Evolutionary conservation across 192 early-diverging fungal species (phyloP).

Genomic region (Coemansia sp.): DNA sequence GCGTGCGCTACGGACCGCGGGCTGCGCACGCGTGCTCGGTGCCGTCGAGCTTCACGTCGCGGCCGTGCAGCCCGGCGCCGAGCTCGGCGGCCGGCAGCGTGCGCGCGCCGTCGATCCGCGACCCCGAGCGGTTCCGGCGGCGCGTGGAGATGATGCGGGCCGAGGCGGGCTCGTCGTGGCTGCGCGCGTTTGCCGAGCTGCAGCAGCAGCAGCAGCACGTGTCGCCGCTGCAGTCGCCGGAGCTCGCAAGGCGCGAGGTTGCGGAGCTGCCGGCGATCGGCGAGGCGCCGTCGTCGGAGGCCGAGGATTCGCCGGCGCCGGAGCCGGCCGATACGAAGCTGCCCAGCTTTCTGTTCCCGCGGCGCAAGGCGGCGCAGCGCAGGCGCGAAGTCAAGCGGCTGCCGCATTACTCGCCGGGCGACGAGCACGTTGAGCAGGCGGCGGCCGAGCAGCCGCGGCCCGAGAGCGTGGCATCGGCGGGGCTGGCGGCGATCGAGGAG

Average conservation of each 20-base stretch:
- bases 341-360: slow-evolving; percentile 46
- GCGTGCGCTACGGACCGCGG: neutral
- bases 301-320: neutral
- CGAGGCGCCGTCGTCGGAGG: neutral
- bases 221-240: slow-evolving; percentile 3
- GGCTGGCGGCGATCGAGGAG: slow-evolving; percentile 1
- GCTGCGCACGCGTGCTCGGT: slow-evolving; percentile 16
- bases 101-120: slow-evolving; percentile 13
- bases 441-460: neutral
- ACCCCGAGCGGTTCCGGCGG: slow-evolving; percentile 47
- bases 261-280: neutral
- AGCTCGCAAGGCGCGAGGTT: neutral
- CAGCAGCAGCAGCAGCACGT: slow-evolving; percentile 19
- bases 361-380: slow-evolving; percentile 9
- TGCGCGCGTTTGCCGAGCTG: slow-evolving; percentile 49
- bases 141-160: slow-evolving; percentile 52
- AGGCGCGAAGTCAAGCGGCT: slow-evolving; percentile 26
- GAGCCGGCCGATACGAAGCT: slow-evolving; percentile 18
- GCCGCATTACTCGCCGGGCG: slow-evolving; percentile 23
- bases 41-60: slow-evolving; percentile 23
- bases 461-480: neutral
- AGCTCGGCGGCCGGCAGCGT: slow-evolving; percentile 20
- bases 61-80: slow-evolving; percentile 22
- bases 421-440: neutral
- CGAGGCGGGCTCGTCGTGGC: slow-evolving; percentile 47